Base-by-base conservation (phyloP, 148 eudicot genomes). In the Fallopia convolvulus region DNA sequence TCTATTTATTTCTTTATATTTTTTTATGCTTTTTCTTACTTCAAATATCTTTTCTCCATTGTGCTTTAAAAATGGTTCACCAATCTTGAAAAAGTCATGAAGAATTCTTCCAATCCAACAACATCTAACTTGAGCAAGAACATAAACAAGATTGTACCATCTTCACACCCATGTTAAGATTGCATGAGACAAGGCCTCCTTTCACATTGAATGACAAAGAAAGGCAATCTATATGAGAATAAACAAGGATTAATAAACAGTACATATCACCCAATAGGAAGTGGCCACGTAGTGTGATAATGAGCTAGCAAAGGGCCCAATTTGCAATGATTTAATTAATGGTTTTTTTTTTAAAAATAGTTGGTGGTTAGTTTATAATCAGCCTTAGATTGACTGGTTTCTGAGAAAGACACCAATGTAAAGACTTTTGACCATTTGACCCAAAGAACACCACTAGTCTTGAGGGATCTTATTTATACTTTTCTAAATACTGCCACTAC, bases 311-410 rank as follows among this genome's bases (percentile, higher is more conserved):
- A 17, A 6, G 72, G 72, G 46, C 72, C 72, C 21, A 68, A 6
- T 15, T 68, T 68, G 72, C 44, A 68, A 36, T 66, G 15, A 33
- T 36, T 36, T 68, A 68, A 68, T 21, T 6, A 68, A 17, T 68
- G 20, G 5, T 39, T 10, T 10, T 26, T 65, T 32, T 32, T 30
- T 66, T 66, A 1, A 36, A 66, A 32, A 32, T 66, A 68, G 39
- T 15, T 33, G 15, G 72, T 68, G 72, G 20, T 68, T 68, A 68
- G 46, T 68, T 68, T 68, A 68, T 68, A 36, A 68, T 68, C 72
- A 36, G 44, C 72, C 72, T 68, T 68, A 68, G 72, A 68, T 68
- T 68, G 72, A 68, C 72, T 68, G 72, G 72, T 68, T 36, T 68
- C 72, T 36, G 6, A 23, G 44, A 65, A 14, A n/a, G 72, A 68